Evolutionary conservation across 192 early-diverging fungal species (phyloP).

Genomic region (Coemansia sp.): DNA sequence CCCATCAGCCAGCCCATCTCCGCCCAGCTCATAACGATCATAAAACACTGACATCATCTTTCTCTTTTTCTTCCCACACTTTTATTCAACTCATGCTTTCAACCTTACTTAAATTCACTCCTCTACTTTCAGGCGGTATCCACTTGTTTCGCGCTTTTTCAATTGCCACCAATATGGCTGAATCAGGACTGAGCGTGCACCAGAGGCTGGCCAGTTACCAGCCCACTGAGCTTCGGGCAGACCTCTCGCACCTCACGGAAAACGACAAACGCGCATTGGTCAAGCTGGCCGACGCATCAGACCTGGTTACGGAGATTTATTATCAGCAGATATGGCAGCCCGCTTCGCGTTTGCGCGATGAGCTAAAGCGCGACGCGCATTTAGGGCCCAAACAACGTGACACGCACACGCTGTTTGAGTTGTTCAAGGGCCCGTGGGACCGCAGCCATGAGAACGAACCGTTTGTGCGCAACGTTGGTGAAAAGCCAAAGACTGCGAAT

Average conservation of each 20-base stretch:
- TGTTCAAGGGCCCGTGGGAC: constrained; percentile 72
- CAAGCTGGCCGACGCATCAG: constrained; percentile 61
- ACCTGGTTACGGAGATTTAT: constrained; percentile 62
- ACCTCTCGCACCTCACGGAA: constrained; percentile 58
- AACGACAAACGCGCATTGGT: constrained; percentile 64
- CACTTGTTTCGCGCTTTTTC: constrained; percentile 18
- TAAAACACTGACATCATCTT: neutral
- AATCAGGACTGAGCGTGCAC: constrained; percentile 5
- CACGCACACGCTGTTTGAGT: constrained; percentile 58
- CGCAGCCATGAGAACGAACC: constrained; percentile 56
- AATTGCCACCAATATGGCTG: neutral
- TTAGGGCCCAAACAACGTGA: constrained; percentile 22
- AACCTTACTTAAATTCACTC: neutral
- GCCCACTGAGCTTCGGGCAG: constrained; percentile 56
- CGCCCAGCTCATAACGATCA: neutral
- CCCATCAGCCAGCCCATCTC: constrained; percentile 24
- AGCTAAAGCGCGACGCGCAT: constrained; percentile 42
- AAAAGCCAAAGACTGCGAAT: constrained; percentile 60
- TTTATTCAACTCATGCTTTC: neutral
- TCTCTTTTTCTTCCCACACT: neutral
- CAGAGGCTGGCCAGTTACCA: constrained; percentile 56
- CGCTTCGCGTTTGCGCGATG: constrained; percentile 55
- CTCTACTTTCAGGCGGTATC: neutral
- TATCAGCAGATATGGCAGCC: constrained; percentile 68
- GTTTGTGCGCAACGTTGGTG: constrained; percentile 52